Evolutionary conservation across 768 basidiomycete species (phyloP).

Genomic region (Trametes gibbosa): DNA sequence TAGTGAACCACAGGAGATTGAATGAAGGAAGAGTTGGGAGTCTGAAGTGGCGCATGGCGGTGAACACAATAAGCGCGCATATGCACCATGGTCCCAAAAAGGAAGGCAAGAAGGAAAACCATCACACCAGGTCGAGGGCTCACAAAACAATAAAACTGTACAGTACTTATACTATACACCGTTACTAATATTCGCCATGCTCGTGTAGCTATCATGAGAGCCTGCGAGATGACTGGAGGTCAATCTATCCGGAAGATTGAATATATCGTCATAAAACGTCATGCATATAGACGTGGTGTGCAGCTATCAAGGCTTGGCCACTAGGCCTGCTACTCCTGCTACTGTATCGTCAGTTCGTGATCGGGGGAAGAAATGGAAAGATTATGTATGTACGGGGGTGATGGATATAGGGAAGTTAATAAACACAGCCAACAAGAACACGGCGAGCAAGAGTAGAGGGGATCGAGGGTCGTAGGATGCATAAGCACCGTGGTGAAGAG

Average conservation of each 20-base stretch:
- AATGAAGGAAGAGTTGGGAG: not conserved
- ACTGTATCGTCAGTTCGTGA: slow-evolving; percentile 29
- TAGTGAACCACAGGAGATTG: no score
- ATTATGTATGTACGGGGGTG: slow-evolving; percentile 7
- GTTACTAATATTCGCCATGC: no score
- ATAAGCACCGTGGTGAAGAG: not conserved
- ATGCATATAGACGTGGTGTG: slow-evolving; percentile 22
- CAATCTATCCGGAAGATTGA: slow-evolving; percentile 3
- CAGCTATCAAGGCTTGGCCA: slow-evolving; percentile 10
- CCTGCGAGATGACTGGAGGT: not conserved
- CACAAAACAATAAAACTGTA: not conserved
- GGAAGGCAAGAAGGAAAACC: not conserved
- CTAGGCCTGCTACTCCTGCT: slow-evolving; percentile 15
- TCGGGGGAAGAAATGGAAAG: slow-evolving; percentile 6
- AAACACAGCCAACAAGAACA: slow-evolving; percentile 4
- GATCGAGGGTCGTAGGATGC: not conserved
- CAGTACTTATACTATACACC: no score
- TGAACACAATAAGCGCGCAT: not conserved
- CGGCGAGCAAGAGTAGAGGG: not conserved
- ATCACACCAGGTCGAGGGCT: not conserved
- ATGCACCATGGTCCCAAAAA: not conserved
- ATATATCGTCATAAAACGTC: slow-evolving; percentile 23
- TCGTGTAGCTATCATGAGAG: no score
- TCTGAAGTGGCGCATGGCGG: not conserved
- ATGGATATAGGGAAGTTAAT: not conserved